Base-by-base conservation (phyloP, 257 asterid species). In the Solanum ossicruentum region DNA sequence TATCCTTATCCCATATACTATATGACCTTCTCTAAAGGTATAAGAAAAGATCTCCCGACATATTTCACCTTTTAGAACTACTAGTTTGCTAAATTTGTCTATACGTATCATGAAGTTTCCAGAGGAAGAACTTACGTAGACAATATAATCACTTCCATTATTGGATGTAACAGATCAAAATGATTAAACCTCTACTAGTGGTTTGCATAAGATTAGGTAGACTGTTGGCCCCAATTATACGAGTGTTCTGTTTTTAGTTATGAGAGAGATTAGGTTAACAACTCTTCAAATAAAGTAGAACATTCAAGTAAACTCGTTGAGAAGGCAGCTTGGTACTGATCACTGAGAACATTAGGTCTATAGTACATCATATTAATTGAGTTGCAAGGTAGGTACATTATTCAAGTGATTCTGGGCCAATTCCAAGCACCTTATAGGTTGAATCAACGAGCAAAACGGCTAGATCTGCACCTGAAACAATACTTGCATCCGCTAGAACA, bases 211-310 rank as follows among this genome's bases (percentile, higher is more conserved):
- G 23, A 70, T 39, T 39, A 36, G 11, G 23, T 15, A 12, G 80
- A 45, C 57, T 45, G 16, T 10, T 47, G 28, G 12, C 58, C 52
- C 84, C 85, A 85, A 85, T 87, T 73, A 89, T 85, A 8, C 81
- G 69, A 41, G 83, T 13, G 18, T 16, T 49, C 43, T 13, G 49
- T 55, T 67, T 60, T 58, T 28, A 86, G 63, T 72, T 67, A 28
- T 60, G 85, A 54, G 89, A 54, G 89, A 84, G 66, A 84, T 89
- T 88, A 85, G 92, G 93, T 85, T 83, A 91, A 81, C 93, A 67
- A 87, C 92, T 88, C 84, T 83, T 80, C 15, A 81, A 81, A 77
- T 41, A 85, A 67, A 72, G n/a, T 36, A 82, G 26, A 51, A 80
- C 49, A 32, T 21, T 12, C 21, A 75, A 75, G 60, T 8, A 23